These are phyloP conservation scores for Neurospora sp. DNA, from an alignment of 495 filamentous ascomycete genomes.

Conservation along the genomic window DNA sequence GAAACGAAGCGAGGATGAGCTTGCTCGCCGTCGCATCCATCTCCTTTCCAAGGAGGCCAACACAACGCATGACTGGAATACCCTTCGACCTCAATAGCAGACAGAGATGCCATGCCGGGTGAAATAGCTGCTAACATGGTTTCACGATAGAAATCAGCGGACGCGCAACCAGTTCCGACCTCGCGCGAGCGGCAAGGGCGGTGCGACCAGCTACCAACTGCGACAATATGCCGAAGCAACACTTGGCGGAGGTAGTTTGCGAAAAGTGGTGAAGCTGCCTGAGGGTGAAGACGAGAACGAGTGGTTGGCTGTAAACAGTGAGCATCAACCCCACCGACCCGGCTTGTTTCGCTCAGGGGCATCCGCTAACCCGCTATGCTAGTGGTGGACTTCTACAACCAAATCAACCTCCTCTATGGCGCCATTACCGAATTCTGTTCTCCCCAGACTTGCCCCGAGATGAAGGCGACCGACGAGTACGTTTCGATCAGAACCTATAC, in stretches of 20 bases:
- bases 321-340: constrained; percentile 6
- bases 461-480: constrained; percentile 98
- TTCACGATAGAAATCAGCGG: constrained; percentile 62
- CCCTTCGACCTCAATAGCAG: neutral
- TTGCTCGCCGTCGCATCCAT: neutral
- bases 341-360: neutral
- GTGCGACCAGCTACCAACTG: constrained; percentile 86
- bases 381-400: constrained; percentile 99
- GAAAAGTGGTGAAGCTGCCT: constrained; percentile 91
- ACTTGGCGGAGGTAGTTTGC: constrained; percentile 83
- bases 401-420: constrained; percentile 97
- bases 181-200: constrained; percentile 72
- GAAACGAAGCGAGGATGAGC: neutral
- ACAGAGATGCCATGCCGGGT: neutral
- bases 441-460: constrained; percentile 90
- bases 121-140: constrained; percentile 13
- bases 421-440: constrained; percentile 99
- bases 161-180: constrained; percentile 88
- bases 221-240: constrained; percentile 97
- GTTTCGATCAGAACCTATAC: constrained; percentile 10
- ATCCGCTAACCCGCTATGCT: constrained; percentile 5
- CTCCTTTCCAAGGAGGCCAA: neutral
- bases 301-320: constrained; percentile 95
- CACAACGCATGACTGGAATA: neutral
- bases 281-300: constrained; percentile 96